Evolutionary conservation across 805 yeast species (phyloP), one percentile per base, ranked within the genome.

Genomic region (Yamadazyma paraphyllophila): DNA sequence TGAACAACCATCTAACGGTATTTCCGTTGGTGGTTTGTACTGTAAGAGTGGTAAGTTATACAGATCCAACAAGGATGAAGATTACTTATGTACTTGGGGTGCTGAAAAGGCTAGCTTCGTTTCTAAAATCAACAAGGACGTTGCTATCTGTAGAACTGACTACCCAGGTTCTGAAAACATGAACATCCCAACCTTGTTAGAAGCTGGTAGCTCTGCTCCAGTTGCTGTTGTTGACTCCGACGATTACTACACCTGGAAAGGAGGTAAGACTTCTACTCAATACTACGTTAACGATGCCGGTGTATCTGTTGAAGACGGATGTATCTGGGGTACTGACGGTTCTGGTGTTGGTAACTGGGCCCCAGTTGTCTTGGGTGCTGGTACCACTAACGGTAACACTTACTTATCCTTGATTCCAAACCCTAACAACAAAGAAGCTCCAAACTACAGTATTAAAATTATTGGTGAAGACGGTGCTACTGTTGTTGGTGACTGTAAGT

Each of bases 91-190:
- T 78, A 88, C 77, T 62, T 87, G 96, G 92, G 98, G 96, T 63
- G 69, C 62, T 31, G 74, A 81, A 45, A 66, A 83, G 43, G 95
- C 96, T 40, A 62, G 67, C 43, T 91, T 86, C 56, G 85, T 76
- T 48, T 80, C 82, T 58, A 74, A 86, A 57, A 69, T 88, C 48
- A 61, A 66, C 54, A 64, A 84, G 49, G 76, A 77, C 43, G 90
- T 92, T 58, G 92, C 98, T 49, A 72, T 94, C 61, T 94, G 99
- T 80, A 87, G 97, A 77, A 92, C 99, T 51, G 99, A 92, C 69
- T 92, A 92, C 81, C 99, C 99, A 63, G 99, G 99, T 74, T 85
- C 97, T 54, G 99, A 92, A 77, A 90, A 90, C 80, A 94, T 92
- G 98, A 95, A 84, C 56, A 78, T 92, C 51, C 98, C 99, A 66